phyloP scores from a whole-genome alignment of 768 basidiomycete genomes.

The Crucibulum laeve region DNA sequence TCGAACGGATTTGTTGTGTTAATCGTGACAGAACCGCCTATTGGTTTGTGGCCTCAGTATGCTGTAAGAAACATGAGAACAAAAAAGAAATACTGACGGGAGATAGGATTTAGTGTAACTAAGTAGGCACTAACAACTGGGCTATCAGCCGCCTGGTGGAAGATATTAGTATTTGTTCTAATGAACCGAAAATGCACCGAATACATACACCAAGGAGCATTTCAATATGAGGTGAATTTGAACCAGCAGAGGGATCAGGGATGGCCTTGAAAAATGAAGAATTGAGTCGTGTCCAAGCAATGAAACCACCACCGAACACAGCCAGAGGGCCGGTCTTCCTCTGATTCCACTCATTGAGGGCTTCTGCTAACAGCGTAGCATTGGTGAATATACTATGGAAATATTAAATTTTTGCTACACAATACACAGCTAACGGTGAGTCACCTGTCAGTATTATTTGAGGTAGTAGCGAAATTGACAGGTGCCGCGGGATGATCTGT shows the following conservation, averaged over 20 bases:
- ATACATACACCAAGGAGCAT: constrained; percentile 6
- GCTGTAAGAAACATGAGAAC: neutral
- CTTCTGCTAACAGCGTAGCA: neutral
- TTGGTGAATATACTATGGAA: neutral
- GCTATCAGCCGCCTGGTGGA: neutral
- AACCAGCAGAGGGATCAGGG: constrained; percentile 18
- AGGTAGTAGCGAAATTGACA: neutral
- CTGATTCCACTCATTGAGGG: neutral
- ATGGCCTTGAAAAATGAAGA: constrained; percentile 10
- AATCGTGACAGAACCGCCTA: neutral
- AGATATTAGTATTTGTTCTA: neutral
- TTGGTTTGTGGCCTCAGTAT: neutral
- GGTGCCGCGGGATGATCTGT: constrained; percentile 8
- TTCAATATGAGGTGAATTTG: constrained; percentile 18
- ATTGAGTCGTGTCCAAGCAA: neutral
- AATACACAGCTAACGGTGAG: neutral
- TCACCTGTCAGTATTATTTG: neutral
- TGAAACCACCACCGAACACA: neutral
- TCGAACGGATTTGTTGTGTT: constrained; percentile 30
- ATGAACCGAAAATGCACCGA: neutral
- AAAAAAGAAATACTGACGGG: neutral
- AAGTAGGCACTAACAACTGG: no score
- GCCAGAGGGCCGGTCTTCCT: no score
- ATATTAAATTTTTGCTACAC: neutral
- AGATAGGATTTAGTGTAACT: neutral